Conservation (phyloP, 2,329 filamentous ascomycete genomes). For the Aspergillus hiratsukae region DNA sequence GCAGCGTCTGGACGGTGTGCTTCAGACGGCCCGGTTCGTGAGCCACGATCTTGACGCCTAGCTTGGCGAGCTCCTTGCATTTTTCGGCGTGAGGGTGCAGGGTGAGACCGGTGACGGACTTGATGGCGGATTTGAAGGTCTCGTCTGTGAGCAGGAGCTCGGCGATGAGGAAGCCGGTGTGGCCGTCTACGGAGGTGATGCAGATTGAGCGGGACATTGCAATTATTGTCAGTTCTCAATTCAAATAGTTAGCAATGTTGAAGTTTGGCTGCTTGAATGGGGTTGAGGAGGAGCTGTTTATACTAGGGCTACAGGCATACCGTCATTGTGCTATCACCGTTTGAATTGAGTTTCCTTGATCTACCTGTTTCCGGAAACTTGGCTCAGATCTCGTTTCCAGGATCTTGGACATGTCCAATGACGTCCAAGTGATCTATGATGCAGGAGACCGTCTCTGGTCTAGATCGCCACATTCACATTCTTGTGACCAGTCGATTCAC, state of each 20-base stretch:
- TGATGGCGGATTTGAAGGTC: constrained; percentile 41
- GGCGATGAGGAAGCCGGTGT: not conserved
- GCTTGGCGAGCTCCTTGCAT: constrained; percentile 38
- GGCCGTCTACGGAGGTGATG: not conserved
- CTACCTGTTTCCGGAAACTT: too few relatives aligned
- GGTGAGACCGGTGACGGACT: constrained; percentile 40
- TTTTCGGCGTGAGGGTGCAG: constrained; percentile 37
- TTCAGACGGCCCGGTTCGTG: constrained; percentile 41
- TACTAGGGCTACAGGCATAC: not conserved
- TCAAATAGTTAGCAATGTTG: too few relatives aligned
- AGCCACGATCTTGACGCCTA: constrained; percentile 42
- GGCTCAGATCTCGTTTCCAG: not conserved
- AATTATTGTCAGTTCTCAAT: not conserved
- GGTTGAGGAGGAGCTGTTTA: not conserved
- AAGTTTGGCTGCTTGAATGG: not conserved
- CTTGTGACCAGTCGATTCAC: not conserved
- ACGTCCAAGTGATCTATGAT: not conserved
- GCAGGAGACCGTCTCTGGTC: not conserved
- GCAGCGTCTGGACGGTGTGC: constrained; percentile 37
- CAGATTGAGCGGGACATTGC: not conserved
- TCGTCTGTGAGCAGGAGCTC: constrained; percentile 23
- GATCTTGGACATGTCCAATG: not conserved
- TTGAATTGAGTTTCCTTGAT: not conserved
- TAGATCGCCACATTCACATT: not conserved
- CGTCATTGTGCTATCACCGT: not conserved